Conservation (phyloP, 257 asterid genomes). For the Solanum virginianum region DNA sequence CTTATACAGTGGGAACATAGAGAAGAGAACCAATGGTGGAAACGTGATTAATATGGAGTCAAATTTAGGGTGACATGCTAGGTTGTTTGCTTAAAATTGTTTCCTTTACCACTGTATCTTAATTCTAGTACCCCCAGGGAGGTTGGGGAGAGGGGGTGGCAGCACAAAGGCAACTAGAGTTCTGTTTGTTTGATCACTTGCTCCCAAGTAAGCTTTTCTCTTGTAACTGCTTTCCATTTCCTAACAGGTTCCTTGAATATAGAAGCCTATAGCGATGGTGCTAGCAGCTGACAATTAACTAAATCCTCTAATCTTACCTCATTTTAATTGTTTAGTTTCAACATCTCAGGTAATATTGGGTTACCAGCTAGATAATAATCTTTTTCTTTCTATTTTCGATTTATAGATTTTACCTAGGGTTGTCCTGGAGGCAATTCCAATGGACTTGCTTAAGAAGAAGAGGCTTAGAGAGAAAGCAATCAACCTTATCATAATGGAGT, state of each 20-base stretch:
- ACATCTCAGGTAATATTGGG: not conserved
- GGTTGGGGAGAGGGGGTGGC: not conserved
- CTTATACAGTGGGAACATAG: not conserved
- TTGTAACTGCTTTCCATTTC: not conserved
- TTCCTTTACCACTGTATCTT: not conserved
- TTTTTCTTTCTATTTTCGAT: not conserved
- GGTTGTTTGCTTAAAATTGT: not conserved
- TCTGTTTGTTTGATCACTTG: not conserved
- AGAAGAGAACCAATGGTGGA: not conserved
- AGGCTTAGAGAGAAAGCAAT: slow-evolving; percentile 48
- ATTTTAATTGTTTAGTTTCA: not conserved
- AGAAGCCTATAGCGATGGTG: not conserved
- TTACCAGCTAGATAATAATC: not conserved
- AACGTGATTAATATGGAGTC: not conserved
- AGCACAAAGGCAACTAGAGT: not conserved
- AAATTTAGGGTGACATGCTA: not conserved
- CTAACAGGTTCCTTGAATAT: not conserved
- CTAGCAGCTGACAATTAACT: not conserved
- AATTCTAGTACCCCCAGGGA: not conserved
- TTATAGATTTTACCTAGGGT: slow-evolving; percentile 78
- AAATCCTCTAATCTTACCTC: not conserved
- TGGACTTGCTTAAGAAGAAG: slow-evolving; percentile 65
- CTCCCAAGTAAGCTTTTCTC: not conserved
- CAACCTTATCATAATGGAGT: slow-evolving; percentile 56
- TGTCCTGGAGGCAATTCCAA: slow-evolving; percentile 73